A percentile compares a stretch with the other conserved stretches of the same genome.
Evolutionary conservation across 305 asterid species (phyloP).

Genomic region (Fraxinus platypoda): DNA sequence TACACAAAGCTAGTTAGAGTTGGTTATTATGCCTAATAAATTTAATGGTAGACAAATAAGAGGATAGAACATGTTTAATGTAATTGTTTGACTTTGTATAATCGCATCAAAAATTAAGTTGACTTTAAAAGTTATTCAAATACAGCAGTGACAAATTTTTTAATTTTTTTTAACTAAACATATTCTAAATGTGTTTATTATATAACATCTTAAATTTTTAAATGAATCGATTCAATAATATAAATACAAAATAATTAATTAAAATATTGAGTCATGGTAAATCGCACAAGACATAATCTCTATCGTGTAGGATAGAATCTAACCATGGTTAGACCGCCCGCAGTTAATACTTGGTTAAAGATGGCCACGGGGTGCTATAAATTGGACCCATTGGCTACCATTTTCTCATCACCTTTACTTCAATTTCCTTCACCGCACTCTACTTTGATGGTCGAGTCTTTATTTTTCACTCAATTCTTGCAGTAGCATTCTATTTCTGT

Average conservation of each 20-base stretch:
- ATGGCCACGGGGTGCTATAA: conserved; percentile 28
- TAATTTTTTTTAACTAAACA: too few relatives aligned
- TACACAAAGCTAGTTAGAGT: too few relatives aligned
- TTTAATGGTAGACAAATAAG: background rate
- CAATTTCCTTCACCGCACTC: conserved; percentile 15
- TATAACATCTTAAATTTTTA: background rate
- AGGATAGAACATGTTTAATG: background rate
- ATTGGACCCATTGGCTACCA: conserved; percentile 15
- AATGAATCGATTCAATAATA: background rate
- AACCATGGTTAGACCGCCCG: conserved; percentile 33
- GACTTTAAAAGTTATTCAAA: too few relatives aligned
- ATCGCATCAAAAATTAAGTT: background rate
- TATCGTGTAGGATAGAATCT: conserved; percentile 4
- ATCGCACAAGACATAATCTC: background rate
- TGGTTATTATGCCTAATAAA: too few relatives aligned
- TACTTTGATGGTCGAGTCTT: conserved; percentile 21
- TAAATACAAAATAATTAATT: background rate
- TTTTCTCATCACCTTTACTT: conserved; percentile 27
- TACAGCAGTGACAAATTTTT: too few relatives aligned
- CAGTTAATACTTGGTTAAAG: conserved; percentile 11
- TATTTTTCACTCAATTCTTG: background rate
- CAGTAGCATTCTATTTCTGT: background rate
- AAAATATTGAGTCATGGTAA: background rate
- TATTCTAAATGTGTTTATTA: background rate
- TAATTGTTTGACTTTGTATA: background rate